Evolutionary conservation across 2,329 filamentous ascomycete species (phyloP).

Genomic region (Arthrobotrys musiformis): DNA sequence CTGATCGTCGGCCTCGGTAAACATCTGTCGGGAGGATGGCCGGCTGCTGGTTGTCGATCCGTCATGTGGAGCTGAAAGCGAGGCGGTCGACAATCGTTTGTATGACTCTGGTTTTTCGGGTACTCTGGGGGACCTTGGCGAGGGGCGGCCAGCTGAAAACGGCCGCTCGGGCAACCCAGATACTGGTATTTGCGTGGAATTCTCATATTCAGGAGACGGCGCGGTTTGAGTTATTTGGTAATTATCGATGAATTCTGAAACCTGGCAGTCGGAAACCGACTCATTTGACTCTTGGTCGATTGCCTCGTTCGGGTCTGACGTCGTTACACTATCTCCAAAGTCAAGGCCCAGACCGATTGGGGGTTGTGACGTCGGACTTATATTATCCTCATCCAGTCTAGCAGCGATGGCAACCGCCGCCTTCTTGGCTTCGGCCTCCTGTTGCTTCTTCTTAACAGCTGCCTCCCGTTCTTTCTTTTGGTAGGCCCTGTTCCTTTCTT

Average conservation of each 20-base stretch:
- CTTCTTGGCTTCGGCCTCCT: slow-evolving; percentile 43
- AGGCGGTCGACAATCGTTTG: slow-evolving; percentile 35
- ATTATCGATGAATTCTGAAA: slow-evolving; percentile 32
- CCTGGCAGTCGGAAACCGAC: slow-evolving; percentile 30
- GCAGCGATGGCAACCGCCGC: slow-evolving; percentile 16
- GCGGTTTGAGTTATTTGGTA: slow-evolving; percentile 52
- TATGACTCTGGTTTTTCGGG: slow-evolving; percentile 40
- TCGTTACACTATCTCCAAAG: slow-evolving; percentile 37
- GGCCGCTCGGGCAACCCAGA: slow-evolving; percentile 49
- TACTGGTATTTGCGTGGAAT: slow-evolving; percentile 54
- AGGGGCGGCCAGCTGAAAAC: slow-evolving; percentile 31
- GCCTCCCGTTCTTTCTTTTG: slow-evolving; percentile 63
- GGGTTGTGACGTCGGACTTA: slow-evolving; percentile 26
- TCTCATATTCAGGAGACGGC: slow-evolving; percentile 42
- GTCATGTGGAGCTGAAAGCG: slow-evolving; percentile 48
- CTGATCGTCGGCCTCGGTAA: slow-evolving; percentile 47
- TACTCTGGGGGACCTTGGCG: slow-evolving; percentile 47
- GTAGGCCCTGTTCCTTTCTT: slow-evolving; percentile 69
- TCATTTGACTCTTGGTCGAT: slow-evolving; percentile 46
- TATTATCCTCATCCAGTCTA: slow-evolving; percentile 19
- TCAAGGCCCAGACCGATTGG: slow-evolving; percentile 48
- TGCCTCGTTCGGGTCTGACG: slow-evolving; percentile 3
- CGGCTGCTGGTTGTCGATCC: slow-evolving; percentile 47
- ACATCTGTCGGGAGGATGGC: slow-evolving; percentile 54
- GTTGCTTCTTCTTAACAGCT: slow-evolving; percentile 66